Evolutionary conservation across 805 yeast genomes (phyloP), one percentile per base, ranked within the genome.

Genomic region (Sungouiella blattae): DNA sequence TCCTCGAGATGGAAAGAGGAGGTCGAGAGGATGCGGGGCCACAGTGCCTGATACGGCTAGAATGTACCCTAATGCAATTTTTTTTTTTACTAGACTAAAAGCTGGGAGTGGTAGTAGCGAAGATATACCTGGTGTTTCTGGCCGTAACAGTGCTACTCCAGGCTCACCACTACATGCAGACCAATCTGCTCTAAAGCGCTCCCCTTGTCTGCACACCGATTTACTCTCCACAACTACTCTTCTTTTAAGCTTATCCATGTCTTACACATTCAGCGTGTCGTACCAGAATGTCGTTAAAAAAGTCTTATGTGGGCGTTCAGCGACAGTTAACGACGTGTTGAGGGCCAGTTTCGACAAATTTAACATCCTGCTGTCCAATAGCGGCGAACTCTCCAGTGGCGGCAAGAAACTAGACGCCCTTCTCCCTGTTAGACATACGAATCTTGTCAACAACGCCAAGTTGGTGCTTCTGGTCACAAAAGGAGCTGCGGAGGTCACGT

Each of bases 1-100:
- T 75, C 86, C 43, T 57, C 50, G 30, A 67, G 82, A 59, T 68
- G 83, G 46, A 73, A 64, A 56, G 61, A 63, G 30, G 49, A 77
- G 46, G 58, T 78, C 36, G 20, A 18, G 13, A 15, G 4, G 20
- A 28, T 12, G 23, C 22, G 6, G 22, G 22, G 8, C 22, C 6
- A 20, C n/a, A n/a, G n/a, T n/a, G n/a, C n/a, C n/a, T n/a, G n/a
- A n/a, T n/a, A n/a, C n/a, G n/a, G n/a, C n/a, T n/a, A n/a, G n/a
- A n/a, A n/a, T n/a, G n/a, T n/a, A n/a, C n/a, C n/a, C n/a, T n/a
- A n/a, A n/a, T n/a, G n/a, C n/a, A n/a, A n/a, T n/a, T n/a, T n/a
- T n/a, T n/a, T n/a, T n/a, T n/a, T n/a, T n/a, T n/a, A n/a, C n/a
- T n/a, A n/a, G n/a, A n/a, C n/a, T n/a, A n/a, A n/a, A n/a, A n/a